Evolutionary conservation across 805 yeast species (phyloP), one percentile per base, ranked within the genome.

Genomic region (Torulaspora microellipsoides): DNA sequence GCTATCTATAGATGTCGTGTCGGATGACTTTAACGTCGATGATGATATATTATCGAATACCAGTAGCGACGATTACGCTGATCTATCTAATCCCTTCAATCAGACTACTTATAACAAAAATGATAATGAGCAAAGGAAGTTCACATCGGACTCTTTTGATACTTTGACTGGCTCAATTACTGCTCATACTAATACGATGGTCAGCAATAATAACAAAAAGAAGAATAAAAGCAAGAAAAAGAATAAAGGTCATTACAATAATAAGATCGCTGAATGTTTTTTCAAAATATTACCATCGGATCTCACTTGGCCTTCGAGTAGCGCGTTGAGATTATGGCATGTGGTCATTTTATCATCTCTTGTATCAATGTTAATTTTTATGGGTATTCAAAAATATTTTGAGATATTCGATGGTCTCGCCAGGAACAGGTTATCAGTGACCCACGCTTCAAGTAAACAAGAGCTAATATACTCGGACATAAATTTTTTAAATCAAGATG

Each of bases 41-140:
- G 53, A 47, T 27, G 58, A 54, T 37, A 48, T 54, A 27, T 32
- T 54, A 15, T 54, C 58, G 7, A 51, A 51, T 35, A 49, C 55
- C 8, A 54, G 58, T 40, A 53, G 58, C 38, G 56, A 53, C 14
- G 52, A 47, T 10, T 38, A 39, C 11, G 40, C 46, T 7, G 51
- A 42, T 8, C 30, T 47, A 27, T 34, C 50, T 13, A 43, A 40
- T 14, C 34, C 42, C 10, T 38, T 43, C 15, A 32, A 35, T 37
- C 27, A 15, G 27, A 20, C 25, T 20, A 20, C 25, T 3, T 15
- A 33, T n/a, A 34, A 32, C 11, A 27, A 34, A n/a, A 43, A 29
- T 29, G 43, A 31, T 6, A 37, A 23, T 15, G 45, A 34, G 27
- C 15, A 27, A 14, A 6, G 10, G 9, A 36, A 28, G 25, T 15